Percentiles rank a stretch among this genome's conserved stretches.
Evolutionary conservation across 805 yeast genomes (phyloP).

Genomic region (Saccharomycopsis javanensis): DNA sequence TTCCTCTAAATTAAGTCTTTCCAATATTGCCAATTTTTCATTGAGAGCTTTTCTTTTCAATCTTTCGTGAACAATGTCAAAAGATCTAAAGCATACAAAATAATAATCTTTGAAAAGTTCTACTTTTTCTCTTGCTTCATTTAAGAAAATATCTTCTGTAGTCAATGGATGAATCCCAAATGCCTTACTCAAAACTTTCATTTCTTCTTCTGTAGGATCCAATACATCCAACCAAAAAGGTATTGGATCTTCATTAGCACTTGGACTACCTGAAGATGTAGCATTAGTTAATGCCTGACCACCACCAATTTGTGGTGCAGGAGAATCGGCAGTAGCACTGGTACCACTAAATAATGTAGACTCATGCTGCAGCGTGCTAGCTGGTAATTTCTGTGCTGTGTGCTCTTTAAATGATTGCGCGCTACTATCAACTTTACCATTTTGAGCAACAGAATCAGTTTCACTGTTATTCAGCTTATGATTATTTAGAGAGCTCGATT

Average conservation of each 20-base stretch:
- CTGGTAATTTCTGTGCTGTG: background rate
- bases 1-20: conserved; percentile 10
- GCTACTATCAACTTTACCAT: background rate
- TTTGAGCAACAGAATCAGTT: background rate
- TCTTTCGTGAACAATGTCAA: conserved; percentile 71
- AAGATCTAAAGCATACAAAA: conserved; percentile 80
- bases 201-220: conserved; percentile 93
- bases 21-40: conserved; percentile 25
- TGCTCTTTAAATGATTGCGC: background rate
- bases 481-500: background rate
- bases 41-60: conserved; percentile 27
- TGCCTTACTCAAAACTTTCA: conserved; percentile 82
- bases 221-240: conserved; percentile 93
- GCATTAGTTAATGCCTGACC: background rate
- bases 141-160: conserved; percentile 86
- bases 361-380: background rate
- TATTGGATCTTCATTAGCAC: conserved; percentile 30
- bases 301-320: background rate
- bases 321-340: background rate
- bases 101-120: conserved; percentile 87
- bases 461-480: background rate
- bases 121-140: conserved; percentile 92
- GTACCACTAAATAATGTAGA: background rate
- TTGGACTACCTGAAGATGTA: conserved; percentile 11
- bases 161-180: conserved; percentile 95